A percentile compares a stretch with the other conserved stretches of the same genome.
phyloP scores from a whole-genome alignment of 2,329 filamentous ascomycete species.

The Ophiognomonia clavigignenti-juglandacearum region DNA sequence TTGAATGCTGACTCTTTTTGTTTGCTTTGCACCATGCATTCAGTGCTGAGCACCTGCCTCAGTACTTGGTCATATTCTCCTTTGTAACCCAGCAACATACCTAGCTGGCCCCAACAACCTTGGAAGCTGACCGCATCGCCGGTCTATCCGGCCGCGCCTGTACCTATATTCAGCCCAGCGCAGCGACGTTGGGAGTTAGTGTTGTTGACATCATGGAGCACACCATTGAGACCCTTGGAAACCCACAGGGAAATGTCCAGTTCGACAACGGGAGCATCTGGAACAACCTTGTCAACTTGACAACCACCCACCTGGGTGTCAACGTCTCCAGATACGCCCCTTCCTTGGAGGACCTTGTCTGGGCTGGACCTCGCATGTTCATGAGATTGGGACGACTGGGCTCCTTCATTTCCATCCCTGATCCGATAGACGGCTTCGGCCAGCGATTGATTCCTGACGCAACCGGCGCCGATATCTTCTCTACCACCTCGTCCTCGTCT shows the following conservation, averaged over 20 bases:
- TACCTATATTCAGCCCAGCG: background rate
- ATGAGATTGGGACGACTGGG: constrained; percentile 63
- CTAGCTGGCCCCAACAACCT: background rate
- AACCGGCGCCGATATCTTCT: constrained; percentile 38
- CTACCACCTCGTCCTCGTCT: constrained; percentile 32
- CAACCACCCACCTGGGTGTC: constrained; percentile 38
- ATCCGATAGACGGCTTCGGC: constrained; percentile 56
- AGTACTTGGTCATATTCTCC: background rate
- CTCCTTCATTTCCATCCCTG: constrained; percentile 55
- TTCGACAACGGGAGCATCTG: constrained; percentile 41
- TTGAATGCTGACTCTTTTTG: background rate
- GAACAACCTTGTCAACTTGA: constrained; percentile 53
- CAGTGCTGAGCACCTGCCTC: background rate
- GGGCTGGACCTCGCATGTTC: constrained; percentile 65
- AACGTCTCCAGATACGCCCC: constrained; percentile 58
- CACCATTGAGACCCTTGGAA: constrained; percentile 7
- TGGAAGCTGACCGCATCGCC: background rate
- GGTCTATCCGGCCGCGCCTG: constrained; percentile 4
- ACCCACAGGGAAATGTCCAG: constrained; percentile 19
- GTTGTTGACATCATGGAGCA: constrained; percentile 8
- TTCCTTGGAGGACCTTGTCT: constrained; percentile 63
- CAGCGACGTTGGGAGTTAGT: background rate
- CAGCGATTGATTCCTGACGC: constrained; percentile 57
- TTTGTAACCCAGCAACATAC: background rate
- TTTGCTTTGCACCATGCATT: constrained; percentile 1